phyloP scores from a whole-genome alignment of 257 asterid species.

The Marsdenia floribunda region DNA sequence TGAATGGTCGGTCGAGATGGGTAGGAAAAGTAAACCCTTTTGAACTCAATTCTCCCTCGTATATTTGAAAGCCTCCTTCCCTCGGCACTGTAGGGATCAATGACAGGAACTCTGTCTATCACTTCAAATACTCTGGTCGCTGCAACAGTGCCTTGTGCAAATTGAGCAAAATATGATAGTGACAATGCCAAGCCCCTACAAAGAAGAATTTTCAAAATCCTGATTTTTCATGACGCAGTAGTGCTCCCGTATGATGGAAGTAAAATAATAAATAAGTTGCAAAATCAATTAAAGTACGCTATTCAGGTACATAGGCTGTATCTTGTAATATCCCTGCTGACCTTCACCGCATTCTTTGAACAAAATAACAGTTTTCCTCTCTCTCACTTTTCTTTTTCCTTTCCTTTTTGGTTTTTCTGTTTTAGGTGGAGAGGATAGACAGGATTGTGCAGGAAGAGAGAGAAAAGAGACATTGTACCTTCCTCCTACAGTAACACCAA shows the following conservation, averaged over 20 bases:
- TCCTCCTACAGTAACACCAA: slow-evolving; percentile 82
- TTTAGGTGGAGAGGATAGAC: neutral
- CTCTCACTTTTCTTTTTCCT: neutral
- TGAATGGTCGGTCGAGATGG: slow-evolving; percentile 70
- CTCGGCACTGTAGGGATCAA: slow-evolving; percentile 58
- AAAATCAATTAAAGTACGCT: neutral
- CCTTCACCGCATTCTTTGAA: neutral
- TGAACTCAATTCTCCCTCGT: slow-evolving; percentile 60
- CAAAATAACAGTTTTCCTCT: too few species aligned
- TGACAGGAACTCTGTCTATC: slow-evolving; percentile 57
- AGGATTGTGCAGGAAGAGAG: neutral
- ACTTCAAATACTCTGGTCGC: slow-evolving; percentile 69
- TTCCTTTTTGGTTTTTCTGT: neutral
- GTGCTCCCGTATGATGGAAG: neutral
- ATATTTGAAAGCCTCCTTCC: slow-evolving; percentile 52
- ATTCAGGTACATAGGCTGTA: neutral
- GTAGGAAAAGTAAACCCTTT: slow-evolving; percentile 54
- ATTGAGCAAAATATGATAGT: slow-evolving; percentile 71
- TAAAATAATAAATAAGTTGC: neutral
- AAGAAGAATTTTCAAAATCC: slow-evolving; percentile 4
- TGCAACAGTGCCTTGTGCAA: slow-evolving; percentile 83
- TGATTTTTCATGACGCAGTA: neutral
- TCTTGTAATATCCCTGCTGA: neutral
- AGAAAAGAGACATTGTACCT: slow-evolving; percentile 34
- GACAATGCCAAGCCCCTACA: slow-evolving; percentile 77